A percentile compares a stretch with the other conserved stretches of the same genome.
Evolutionary conservation across 208 protist genomes (phyloP).

Genomic region (Crithidia thermophila): DNA sequence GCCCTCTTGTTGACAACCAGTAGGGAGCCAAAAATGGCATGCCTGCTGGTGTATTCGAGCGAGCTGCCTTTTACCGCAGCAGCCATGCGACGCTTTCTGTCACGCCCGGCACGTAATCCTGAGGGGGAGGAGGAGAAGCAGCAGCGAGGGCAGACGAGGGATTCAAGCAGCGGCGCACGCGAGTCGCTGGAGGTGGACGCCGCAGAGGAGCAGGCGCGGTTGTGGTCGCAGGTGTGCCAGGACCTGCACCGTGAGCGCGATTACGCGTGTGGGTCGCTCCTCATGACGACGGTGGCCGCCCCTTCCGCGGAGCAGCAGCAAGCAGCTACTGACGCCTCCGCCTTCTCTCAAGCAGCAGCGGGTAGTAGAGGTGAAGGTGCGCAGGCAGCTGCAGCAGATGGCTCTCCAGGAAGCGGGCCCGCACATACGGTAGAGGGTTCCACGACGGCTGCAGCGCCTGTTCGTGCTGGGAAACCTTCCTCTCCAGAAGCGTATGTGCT

Average conservation of each 20-base stretch:
- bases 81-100: conserved; percentile 18
- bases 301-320: neutral
- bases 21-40: conserved; percentile 10
- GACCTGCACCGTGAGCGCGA: conserved; percentile 29
- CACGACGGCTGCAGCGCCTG: neutral
- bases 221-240: neutral
- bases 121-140: neutral
- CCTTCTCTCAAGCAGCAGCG: conserved; percentile 1
- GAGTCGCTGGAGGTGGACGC: neutral
- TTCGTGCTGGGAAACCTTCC: neutral
- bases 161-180: too few relatives aligned
- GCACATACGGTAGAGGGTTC: neutral
- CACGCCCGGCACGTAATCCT: neutral
- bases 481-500: conserved; percentile 38
- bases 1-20: conserved; percentile 28
- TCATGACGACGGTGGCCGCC: conserved; percentile 22
- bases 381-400: neutral
- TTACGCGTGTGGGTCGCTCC: conserved; percentile 30
- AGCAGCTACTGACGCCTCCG: neutral
- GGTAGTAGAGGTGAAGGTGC: neutral
- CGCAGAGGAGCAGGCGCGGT: neutral
- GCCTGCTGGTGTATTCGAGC: conserved; percentile 32
- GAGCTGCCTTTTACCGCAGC: conserved; percentile 17
- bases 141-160: neutral
- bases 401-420: neutral